Base-by-base conservation (phyloP, 768 basidiomycete species). In the Tylopilus sp. region DNA sequence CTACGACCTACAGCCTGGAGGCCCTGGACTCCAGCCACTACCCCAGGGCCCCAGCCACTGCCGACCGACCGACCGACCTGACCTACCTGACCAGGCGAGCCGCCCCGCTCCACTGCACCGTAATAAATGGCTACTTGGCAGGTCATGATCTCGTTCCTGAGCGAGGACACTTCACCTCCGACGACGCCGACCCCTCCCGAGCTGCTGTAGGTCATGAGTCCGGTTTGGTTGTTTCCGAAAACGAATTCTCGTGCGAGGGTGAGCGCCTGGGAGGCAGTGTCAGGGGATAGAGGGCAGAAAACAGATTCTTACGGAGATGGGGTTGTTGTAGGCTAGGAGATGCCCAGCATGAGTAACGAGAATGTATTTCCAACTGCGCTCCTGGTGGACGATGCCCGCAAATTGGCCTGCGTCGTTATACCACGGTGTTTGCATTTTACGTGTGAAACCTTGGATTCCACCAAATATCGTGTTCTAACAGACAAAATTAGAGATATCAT, bases 231-330 rank as follows among this genome's bases (percentile, higher is more conserved):
- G 52, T 68, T 72, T 4, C 87, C 86, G n/a, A 89, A 69, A 33
- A 89, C 72, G 58, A 87, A 88, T 57, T 89, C 84, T 21, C 82
- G 78, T 12, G 77, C 61, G 61, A 89, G 81, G 6, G 75, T 76
- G 59, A 78, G 75, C 1, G 81, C 84, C 86, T 88, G 29, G 50
- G 36, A 0, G 0, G 16, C 1, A 3, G 4, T 2, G 26, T 62
- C 24, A 52, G 45, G 25, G 6, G n/a, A 16, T 4, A 42, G 4
- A 17, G 21, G 13, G 14, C 3, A 37, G 11, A 19, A 52, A 52
- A 38, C 3, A 6, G 25, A 16, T 1, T 77, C 63, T 75, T 74
- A 86, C 85, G 6, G 71, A 68, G n/a, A n/a, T n/a, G n/a, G n/a
- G n/a, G n/a, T n/a, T n/a, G n/a, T n/a, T n/a, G n/a, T n/a, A n/a